Evolutionary conservation across 805 yeast genomes (phyloP), one percentile per base, ranked within the genome.

Genomic region (Dipodascopsis uninucleata): DNA sequence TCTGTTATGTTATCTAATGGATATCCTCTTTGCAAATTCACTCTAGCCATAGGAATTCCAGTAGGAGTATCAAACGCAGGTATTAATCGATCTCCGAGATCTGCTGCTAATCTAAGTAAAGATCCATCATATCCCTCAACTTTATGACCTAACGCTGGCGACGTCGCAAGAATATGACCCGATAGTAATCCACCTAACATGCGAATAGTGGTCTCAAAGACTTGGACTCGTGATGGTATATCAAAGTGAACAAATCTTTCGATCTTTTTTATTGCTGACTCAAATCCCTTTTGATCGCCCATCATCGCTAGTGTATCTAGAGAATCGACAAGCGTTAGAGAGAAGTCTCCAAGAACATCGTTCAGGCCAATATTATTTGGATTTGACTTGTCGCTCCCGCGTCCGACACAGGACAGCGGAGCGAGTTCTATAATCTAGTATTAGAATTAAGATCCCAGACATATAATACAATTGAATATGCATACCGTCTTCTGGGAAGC

Each of bases 271-370:
- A 77, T 69, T 29, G 75, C 68, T 18, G 72, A 56, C 5, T 66
- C 68, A 52, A 89, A 80, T 31, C 71, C 71, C 12, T 70, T 72
- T 58, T 73, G 71, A 53, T 85, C 84, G 31, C 79, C 81, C 68
- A 88, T 67, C 29, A 50, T 50, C 4, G 89, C 81, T 48, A 85
- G 74, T 10, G 90, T 80, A 49, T 93, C 95, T 31, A 90, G 61
- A 10, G 84, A 74, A 62, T 89, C 97, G 22, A 89, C 67, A 36
- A 88, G 64, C 0, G 96, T 86, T 55, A 81, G 73, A 0, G 95
- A 78, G 44, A 79, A 81, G 57, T 87, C 87, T 0, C 97, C 97
- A 67, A 87, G 62, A 0, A 83, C 93, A 60, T 89, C 97, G 60
- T 86, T 87, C 35, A 82, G 68, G 18, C 75, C 76, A 2, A 76